Evolutionary conservation across 2,329 filamentous ascomycete genomes (phyloP), one percentile per base, ranked within the genome.

Genomic region (Phoma herbarum): DNA sequence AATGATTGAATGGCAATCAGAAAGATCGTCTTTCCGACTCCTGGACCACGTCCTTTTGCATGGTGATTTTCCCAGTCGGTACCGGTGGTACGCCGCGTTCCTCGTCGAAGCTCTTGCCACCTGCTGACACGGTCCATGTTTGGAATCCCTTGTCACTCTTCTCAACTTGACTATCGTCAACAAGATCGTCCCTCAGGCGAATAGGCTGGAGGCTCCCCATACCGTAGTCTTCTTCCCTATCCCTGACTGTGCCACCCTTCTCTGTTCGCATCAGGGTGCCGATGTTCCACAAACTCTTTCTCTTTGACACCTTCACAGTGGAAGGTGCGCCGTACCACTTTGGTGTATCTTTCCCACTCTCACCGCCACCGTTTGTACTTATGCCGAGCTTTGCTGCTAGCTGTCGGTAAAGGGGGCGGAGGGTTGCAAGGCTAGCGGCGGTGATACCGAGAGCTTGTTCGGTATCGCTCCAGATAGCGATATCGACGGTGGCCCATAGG

Each of bases 371-470:
- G 16, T 56, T 61, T 14, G 61, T 59, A 20, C 66, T 63, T 46
- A 70, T 55, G 11, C 72, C 72, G 14, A 75, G 18, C 1, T 56
- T 61, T 8, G 58, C n/a, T 7, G 67, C 51, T 10, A 76, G 11
- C 42, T 59, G 45, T 28, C 73, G 73, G 61, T 71, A 76, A 14
- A 77, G 70, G 0, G 75, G 75, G 1, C 75, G 74, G 8, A 77
- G 72, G 29, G 75, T 77, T 23, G 75, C 75, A 26, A 75, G 70
- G 57, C 67, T 72, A 25, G 73, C 74, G 14, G 75, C 74, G 4
- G 74, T 75, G 39, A 77, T 75, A 49, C 70, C 75, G 8, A 77
- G 71, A 28, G 73, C 75, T 66, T 75, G 72, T 53, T 77, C 75
- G n/a, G 69, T 69, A 51, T 74, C 70, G 47, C 68, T 72, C 75